Base-by-base conservation (phyloP, 129 eudicot species). In the Flaveria linearis region DNA sequence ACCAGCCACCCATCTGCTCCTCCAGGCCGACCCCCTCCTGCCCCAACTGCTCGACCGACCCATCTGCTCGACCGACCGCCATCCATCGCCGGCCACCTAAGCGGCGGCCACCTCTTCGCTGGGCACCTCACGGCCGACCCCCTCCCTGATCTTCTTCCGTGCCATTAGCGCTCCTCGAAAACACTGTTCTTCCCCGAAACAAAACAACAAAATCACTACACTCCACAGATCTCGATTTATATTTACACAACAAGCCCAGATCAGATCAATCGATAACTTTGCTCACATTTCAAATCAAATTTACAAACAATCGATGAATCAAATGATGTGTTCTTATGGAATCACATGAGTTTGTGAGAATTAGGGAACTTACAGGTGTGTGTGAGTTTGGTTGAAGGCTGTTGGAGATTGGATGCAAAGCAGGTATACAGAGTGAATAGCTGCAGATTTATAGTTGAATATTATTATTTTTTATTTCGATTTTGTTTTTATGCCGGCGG, bases 111-210 rank as follows among this genome's bases (percentile, higher is more conserved):
- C 22, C 22, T 20, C 22, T 20, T 20, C 22, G 22, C 22, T 20
- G 22, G 22, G 22, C 22, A 20, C 22, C 22, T 20, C 22, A 20
- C 22, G 22, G 22, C 22, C 0, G 22, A 20, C 22, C 22, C 22
- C 22, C 22, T 20, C 22, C 22, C 22, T 20, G 22, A 95, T 95
- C 97, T 95, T 95, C 97, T 95, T 95, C 14, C 99, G 79, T 71
- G 99, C 99, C 99, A 95, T 95, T 87, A 73, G 53, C 41, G 36
- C 36, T 72, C 20, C 52, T n/a, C 64, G 47, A 46, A 67, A 83
- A 56, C 80, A 61, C 55, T 45, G 23, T 68, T 20, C 58, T 70
- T 49, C 39, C 4, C 7, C 72, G 26, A 66, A 17, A 6, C 55
- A 20, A 76, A 82, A 20, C 65, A 73, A 26, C 46, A 28, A 58